Conservation (phyloP, 225 moss, liverwort and hornwort genomes). For the Pseudisothecium myosuroides region DNA sequence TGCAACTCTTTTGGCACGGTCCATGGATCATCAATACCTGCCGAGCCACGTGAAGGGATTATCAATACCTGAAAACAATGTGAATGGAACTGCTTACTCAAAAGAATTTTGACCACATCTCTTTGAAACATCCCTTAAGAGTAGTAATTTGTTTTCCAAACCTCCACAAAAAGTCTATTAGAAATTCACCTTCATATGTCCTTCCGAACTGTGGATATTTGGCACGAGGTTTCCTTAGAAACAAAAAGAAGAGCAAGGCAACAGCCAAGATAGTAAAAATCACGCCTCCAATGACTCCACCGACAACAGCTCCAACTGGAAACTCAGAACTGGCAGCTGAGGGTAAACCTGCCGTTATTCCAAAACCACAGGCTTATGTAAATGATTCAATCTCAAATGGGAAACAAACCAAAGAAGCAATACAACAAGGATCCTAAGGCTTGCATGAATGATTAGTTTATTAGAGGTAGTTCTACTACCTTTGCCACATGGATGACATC, state of each 20-base stretch:
- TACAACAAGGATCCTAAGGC: no score
- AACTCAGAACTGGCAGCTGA: neutral
- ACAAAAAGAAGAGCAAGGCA: neutral
- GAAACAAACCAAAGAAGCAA: neutral
- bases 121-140: neutral
- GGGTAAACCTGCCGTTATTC: neutral
- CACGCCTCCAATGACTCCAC: constrained; percentile 8
- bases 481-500: neutral
- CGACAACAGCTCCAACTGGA: neutral
- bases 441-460: no score
- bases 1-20: constrained; percentile 17
- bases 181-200: neutral
- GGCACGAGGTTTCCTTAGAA: neutral
- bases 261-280: neutral
- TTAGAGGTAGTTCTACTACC: neutral
- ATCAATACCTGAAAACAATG: neutral
- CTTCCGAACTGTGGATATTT: constrained; percentile 19
- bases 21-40: constrained; percentile 14
- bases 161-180: neutral
- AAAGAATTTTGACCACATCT: no score
- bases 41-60: neutral
- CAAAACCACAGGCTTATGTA: neutral
- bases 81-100: neutral
- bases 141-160: neutral
- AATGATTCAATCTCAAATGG: neutral